Conservation (phyloP, 2,329 filamentous ascomycete genomes). For the Paraconiothyrium brasiliense region DNA sequence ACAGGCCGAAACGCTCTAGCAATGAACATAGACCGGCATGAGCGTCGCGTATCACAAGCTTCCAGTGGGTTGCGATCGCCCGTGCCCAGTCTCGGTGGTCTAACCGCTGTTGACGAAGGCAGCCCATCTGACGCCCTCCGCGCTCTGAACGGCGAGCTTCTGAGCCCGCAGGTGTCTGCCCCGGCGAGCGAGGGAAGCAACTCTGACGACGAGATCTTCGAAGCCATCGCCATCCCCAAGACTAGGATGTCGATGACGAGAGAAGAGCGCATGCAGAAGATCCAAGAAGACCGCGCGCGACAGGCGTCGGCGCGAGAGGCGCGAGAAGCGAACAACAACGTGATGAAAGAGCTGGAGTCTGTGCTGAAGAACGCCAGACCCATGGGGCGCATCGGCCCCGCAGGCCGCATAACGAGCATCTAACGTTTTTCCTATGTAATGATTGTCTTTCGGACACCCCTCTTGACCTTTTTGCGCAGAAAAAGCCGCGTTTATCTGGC, state of each 20-base stretch:
- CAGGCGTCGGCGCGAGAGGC: slow-evolving; percentile 77
- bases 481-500: background rate
- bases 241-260: slow-evolving; percentile 75
- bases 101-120: slow-evolving; percentile 64
- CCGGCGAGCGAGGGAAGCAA: slow-evolving; percentile 60
- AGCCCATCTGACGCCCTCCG: slow-evolving; percentile 75
- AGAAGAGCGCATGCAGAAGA: slow-evolving; percentile 86
- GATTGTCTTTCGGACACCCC: slow-evolving; percentile 18
- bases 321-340: slow-evolving; percentile 82
- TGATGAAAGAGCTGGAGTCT: slow-evolving; percentile 92
- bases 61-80: slow-evolving; percentile 60
- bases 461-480: slow-evolving; percentile 4
- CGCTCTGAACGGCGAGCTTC: slow-evolving; percentile 77
- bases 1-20: slow-evolving; percentile 81
- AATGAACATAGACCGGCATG: slow-evolving; percentile 81
- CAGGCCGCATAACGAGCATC: slow-evolving; percentile 45
- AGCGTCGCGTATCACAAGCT: slow-evolving; percentile 66
- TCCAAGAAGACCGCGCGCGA: slow-evolving; percentile 84
- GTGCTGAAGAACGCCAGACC: slow-evolving; percentile 67
- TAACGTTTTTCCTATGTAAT: slow-evolving; percentile 33
- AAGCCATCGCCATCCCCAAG: slow-evolving; percentile 82
- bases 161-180: slow-evolving; percentile 52
- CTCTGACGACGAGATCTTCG: slow-evolving; percentile 82
- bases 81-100: slow-evolving; percentile 69
- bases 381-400: slow-evolving; percentile 30